A percentile compares a stretch with the other conserved stretches of the same genome.
These are phyloP conservation scores for Metarhizium album DNA, from an alignment of 2,329 filamentous ascomycete genomes.

Conservation along the genomic window DNA sequence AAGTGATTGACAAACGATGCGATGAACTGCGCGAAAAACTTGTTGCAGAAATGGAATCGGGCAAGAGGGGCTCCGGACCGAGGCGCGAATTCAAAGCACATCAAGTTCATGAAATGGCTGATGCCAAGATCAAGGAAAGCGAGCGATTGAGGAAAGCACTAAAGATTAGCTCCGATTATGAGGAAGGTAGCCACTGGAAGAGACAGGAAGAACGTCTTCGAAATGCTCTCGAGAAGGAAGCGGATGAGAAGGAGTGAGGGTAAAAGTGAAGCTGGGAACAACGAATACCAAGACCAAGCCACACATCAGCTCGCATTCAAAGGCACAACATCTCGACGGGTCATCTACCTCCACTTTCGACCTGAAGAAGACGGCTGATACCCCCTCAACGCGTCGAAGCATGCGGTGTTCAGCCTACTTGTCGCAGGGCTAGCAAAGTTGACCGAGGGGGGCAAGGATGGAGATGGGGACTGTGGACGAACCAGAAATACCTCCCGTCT, in stretches of 20 bases:
- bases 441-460: no score
- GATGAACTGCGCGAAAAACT: conserved; percentile 32
- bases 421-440: no score
- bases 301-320: neutral
- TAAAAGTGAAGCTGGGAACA: neutral
- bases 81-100: conserved; percentile 65
- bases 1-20: conserved; percentile 68
- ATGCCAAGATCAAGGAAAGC: conserved; percentile 93
- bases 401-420: no score
- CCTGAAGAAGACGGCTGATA: no score
- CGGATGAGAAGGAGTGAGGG: conserved; percentile 14
- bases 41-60: conserved; percentile 25
- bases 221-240: conserved; percentile 30
- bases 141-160: conserved; percentile 78
- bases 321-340: neutral
- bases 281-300: neutral
- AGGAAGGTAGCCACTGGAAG: conserved; percentile 79
- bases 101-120: conserved; percentile 91
- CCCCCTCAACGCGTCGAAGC: no score
- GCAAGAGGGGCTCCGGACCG: conserved; percentile 22
- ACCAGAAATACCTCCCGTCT: no score
- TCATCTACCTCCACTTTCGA: no score
- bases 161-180: conserved; percentile 75
- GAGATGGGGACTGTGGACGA: no score
- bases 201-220: conserved; percentile 63